Evolutionary conservation across 2,329 filamentous ascomycete genomes (phyloP), one percentile per base, ranked within the genome.

Genomic region (Pseudopithomyces maydicus): DNA sequence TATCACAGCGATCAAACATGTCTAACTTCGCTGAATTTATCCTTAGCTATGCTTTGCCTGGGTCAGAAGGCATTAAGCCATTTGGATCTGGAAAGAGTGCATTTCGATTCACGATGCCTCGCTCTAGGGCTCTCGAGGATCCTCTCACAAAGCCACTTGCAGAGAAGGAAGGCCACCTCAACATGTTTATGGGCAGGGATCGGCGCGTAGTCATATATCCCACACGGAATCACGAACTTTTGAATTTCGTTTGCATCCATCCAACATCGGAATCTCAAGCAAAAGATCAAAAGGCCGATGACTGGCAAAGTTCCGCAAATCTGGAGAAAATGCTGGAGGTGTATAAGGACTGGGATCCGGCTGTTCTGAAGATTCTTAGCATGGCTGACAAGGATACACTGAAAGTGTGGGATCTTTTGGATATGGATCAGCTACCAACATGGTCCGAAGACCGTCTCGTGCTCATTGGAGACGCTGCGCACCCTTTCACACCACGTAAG

Each of bases 401-500:
- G 48, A 77, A 76, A 54, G 71, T 77, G 2, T 71, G 74, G 74
- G 70, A 72, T 51, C 46, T 75, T 45, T 47, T 75, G 15, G 88
- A 90, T 60, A 88, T 89, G 84, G 80, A 84, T 3, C 74, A 79
- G 1, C 70, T 90, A 15, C 79, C 82, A 0, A 78, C 74, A 0
- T 90, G 86, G 83, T 76, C 79, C 0, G 80, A 82, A 2, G 82
- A 74, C 0, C 80, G 77, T 5, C 68, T 89, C 17, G 85, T 81
- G 1, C 70, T 90, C 0, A 71, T 90, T 0, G 88, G 88, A 0
- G 88, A 90, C 67, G 86, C 88, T 0, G 88, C 86, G 0, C 88
- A 91, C 68, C 87, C 88, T 0, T 89, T 90, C 64, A 75, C 87
- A 0, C 88, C 87, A 14, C 82, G 80, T 82, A 69, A 71, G 79